Percentiles rank a stretch among this genome's conserved stretches.
Evolutionary conservation across 352 stramenopile species (phyloP).

Genomic region (Globisporangium rhizosaccharum): DNA sequence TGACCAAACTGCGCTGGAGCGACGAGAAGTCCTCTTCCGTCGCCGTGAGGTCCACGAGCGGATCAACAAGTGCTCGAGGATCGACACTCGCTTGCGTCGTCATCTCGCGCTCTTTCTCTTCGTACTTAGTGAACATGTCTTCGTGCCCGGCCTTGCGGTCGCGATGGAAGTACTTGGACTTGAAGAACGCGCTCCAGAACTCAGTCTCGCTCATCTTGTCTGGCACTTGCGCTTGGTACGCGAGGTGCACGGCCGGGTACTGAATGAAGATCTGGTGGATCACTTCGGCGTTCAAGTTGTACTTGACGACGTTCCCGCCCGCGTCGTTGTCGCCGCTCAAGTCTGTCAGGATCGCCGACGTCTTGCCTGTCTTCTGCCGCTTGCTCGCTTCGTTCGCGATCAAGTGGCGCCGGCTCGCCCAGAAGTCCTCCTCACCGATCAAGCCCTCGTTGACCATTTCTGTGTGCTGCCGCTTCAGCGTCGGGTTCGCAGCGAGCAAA

Average conservation of each 20-base stretch:
- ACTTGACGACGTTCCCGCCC: slow-evolving; percentile 79
- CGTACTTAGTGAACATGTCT: slow-evolving; percentile 83
- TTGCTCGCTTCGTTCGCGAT: slow-evolving; percentile 82
- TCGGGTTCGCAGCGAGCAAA: slow-evolving; percentile 62
- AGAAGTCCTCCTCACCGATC: slow-evolving; percentile 86
- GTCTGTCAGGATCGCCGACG: slow-evolving; percentile 79
- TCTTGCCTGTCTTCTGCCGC: slow-evolving; percentile 81
- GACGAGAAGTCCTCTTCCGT: slow-evolving; percentile 62
- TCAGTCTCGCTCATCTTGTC: slow-evolving; percentile 88
- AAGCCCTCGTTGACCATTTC: slow-evolving; percentile 86
- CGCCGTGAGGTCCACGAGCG: slow-evolving; percentile 67
- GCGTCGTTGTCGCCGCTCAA: slow-evolving; percentile 65
- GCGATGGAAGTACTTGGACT: slow-evolving; percentile 87
- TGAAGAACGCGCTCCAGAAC: slow-evolving; percentile 86
- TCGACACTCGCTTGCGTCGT: slow-evolving; percentile 36
- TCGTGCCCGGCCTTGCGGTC: slow-evolving; percentile 78
- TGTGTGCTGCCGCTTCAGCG: slow-evolving; percentile 79
- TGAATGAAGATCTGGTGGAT: slow-evolving; percentile 90
- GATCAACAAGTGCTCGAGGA: slow-evolving; percentile 65
- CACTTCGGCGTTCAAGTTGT: slow-evolving; percentile 86
- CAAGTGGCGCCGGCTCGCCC: slow-evolving; percentile 75
- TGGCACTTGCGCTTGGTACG: slow-evolving; percentile 79
- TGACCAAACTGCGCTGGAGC: slow-evolving; percentile 18
- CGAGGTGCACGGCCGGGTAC: slow-evolving; percentile 81
- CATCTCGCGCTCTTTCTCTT: slow-evolving; percentile 71